These are phyloP conservation scores for Alternaria tenuissima DNA, from an alignment of 2,329 filamentous ascomycete genomes.

Conservation along the genomic window DNA sequence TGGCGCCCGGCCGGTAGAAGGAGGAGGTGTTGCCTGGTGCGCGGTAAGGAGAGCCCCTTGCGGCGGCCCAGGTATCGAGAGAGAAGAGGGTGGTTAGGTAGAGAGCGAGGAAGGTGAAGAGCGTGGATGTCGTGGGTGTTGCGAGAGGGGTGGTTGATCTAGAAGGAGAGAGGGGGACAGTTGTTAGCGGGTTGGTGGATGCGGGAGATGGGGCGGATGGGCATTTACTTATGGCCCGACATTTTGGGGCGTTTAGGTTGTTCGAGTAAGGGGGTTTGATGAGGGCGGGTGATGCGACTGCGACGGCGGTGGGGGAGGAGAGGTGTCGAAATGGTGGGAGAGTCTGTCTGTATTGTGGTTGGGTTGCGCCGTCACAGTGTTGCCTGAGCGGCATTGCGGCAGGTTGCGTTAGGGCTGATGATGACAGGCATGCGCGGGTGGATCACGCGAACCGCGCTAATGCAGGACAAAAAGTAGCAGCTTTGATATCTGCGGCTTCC, in stretches of 20 bases:
- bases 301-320: neutral
- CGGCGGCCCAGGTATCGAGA: constrained; percentile 48
- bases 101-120: constrained; percentile 48
- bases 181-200: constrained; percentile 3
- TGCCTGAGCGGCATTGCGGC: neutral
- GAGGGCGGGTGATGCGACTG: neutral
- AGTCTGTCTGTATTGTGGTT: neutral
- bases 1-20: constrained; percentile 35
- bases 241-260: constrained; percentile 2
- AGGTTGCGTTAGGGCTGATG: neutral
- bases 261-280: neutral
- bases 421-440: constrained; percentile 16
- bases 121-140: constrained; percentile 24
- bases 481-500: neutral
- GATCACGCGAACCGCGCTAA: constrained; percentile 21
- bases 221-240: constrained; percentile 11
- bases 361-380: neutral
- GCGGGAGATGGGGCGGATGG: neutral
- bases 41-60: constrained; percentile 44
- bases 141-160: constrained; percentile 14
- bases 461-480: constrained; percentile 19
- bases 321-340: too few species aligned
- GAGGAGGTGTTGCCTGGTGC: constrained; percentile 30
- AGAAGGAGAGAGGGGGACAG: too few species aligned
- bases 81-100: constrained; percentile 53